Base-by-base conservation (phyloP, 805 yeast species). In the Ogataea populi-albae region DNA sequence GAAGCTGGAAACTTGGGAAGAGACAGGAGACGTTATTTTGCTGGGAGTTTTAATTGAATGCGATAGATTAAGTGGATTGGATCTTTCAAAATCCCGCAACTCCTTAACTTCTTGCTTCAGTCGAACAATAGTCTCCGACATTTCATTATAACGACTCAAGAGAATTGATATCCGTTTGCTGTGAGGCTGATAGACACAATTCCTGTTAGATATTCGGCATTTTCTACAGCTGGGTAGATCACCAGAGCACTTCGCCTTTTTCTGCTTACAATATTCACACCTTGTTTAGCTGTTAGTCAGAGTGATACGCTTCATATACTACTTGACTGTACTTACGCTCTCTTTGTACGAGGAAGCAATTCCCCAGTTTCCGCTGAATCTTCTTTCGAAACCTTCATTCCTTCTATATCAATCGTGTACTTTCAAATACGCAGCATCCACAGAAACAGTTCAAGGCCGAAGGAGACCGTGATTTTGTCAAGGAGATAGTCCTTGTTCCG, bases 201-300 rank as follows among this genome's bases (percentile, higher is more conserved):
- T 30, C 1, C 26, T 17, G 4, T 26, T 34, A 9, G 41, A 10
- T 4, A 28, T 38, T 3, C 5, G 14, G 27, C 60, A 55, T 21
- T 35, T 37, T 6, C 35, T 10, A 29, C 60, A 55, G 14, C 24
- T 31, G 7, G 58, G 58, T 5, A 30, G 38, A 17, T 46, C 50
- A 2, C 60, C 58, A 3, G 57, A 45, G 24, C 60, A 55, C 34
- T 40, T 45, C 6, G 42, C 42, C 34, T 53, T 55, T 20, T 42
- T 43, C 21, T 39, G 26, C 29, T 43, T 52, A 32, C 60, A 55
- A 9, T 23, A 12, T 20, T 40, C 50, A 35, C 60, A 55, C 8
- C 49, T 46, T 15, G 7, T 33, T 36, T 18, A n/a, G 1, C 4
- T 14, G 40, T 37, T 23, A 37, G 37, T 52, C 7, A 9, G 9